Base-by-base conservation (phyloP, 1,284 basidiomycete genomes). In the Naganishia albida region DNA sequence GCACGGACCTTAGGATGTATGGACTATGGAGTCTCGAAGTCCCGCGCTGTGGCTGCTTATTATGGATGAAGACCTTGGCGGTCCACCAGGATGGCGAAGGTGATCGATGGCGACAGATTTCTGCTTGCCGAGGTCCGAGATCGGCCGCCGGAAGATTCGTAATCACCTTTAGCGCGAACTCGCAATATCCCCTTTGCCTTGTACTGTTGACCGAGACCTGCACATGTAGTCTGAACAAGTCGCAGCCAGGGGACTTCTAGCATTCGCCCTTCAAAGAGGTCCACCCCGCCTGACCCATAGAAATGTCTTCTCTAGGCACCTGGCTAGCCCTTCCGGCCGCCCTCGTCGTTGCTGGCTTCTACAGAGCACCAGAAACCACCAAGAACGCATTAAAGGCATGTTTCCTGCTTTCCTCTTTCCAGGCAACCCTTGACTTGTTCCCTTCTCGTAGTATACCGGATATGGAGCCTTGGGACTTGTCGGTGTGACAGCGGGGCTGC, bases 401-500 rank as follows among this genome's bases (percentile, higher is more conserved):
- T 16, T 20, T 53, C 16, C 18, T 34, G 28, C 16, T 20, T 8
- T 39, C 16, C 51, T 34, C 13, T 10, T 49, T 12, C 2, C 46
- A 15, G 34, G 49, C 46, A 13, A 26, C 28, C 16, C 34, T 30
- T 28, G 6, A 30, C 26, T 39, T 26, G 3, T 26, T 26, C 2
- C 3, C 34, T 1, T 12, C n/a, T n/a, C n/a, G 3, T 26, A 60
- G 56, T 60, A 60, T 39, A 60, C 56, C 15, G 38, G 43, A 2
- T 39, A 39, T 60, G 46, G 56, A 6, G 46, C 38, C 30, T 26
- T 60, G 30, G 56, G 56, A 25, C 49, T 62, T 13, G 60, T 49
- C 51, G 52, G 60, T 25, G 1, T 62, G 7, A 48, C 75, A 86
- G 88, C 87, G 64, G 83, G 85, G 48, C 88, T 88, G 7, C 81